phyloP scores from a whole-genome alignment of 225 moss, liverwort and hornwort genomes.

The Physcomitrellopsis africana region DNA sequence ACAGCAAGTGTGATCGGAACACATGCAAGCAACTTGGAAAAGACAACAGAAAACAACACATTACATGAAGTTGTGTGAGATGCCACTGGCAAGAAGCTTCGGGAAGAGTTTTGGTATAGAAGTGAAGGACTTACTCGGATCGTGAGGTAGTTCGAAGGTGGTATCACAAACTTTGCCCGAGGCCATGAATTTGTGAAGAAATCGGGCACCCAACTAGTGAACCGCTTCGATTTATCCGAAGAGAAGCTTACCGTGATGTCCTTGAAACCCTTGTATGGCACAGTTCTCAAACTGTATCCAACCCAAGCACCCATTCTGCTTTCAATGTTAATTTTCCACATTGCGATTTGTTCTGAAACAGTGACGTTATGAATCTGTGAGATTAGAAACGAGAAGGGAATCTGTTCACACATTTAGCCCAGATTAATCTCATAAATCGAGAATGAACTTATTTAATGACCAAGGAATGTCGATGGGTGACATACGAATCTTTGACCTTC shows the following conservation, averaged over 20 bases:
- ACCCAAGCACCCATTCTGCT: neutral
- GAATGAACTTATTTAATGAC: neutral
- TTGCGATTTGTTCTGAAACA: neutral
- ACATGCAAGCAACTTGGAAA: neutral
- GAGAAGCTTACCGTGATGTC: conserved; percentile 29
- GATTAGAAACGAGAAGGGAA: neutral
- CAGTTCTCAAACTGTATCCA: conserved; percentile 9
- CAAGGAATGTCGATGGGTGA: neutral
- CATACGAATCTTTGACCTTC: conserved; percentile 30
- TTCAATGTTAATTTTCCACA: neutral
- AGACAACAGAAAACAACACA: neutral
- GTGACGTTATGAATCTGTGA: neutral
- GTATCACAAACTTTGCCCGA: conserved; percentile 13
- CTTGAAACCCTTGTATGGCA: conserved; percentile 19
- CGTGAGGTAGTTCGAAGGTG: conserved; percentile 31
- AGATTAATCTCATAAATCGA: no score
- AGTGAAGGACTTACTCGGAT: conserved; percentile 17
- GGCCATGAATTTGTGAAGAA: conserved; percentile 3
- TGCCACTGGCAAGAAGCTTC: neutral
- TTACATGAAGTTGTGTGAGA: neutral
- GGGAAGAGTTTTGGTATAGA: neutral
- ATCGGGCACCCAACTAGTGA: neutral
- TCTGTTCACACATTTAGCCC: neutral
- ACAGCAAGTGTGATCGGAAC: neutral
- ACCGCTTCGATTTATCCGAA: neutral